Conservation (phyloP, 768 basidiomycete genomes). For the Termitomyces sp. region DNA sequence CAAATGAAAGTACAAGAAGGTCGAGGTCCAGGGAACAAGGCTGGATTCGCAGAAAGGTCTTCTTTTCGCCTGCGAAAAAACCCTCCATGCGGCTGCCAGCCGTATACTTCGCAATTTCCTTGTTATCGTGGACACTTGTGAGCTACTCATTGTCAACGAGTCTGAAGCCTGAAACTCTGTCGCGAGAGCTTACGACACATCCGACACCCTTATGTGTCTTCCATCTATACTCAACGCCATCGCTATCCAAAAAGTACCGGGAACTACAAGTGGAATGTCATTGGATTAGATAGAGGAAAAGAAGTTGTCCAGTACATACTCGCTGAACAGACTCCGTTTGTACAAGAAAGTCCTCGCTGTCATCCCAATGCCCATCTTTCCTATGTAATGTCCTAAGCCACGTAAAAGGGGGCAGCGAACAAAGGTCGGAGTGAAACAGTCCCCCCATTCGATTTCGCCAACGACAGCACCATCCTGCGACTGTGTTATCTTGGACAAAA, state of each 20-base stretch:
- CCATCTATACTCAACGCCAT: slow-evolving; percentile 46
- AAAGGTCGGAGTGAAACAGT: slow-evolving; percentile 34
- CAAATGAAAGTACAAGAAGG: slow-evolving; percentile 46
- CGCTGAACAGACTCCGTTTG: slow-evolving; percentile 33
- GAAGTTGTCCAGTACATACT: slow-evolving; percentile 23
- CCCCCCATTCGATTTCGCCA: slow-evolving; percentile 45
- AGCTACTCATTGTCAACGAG: slow-evolving; percentile 23
- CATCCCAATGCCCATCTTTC: slow-evolving; percentile 23
- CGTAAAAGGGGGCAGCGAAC: slow-evolving; percentile 34
- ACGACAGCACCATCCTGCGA: slow-evolving; percentile 35
- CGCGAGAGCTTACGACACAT: slow-evolving; percentile 28
- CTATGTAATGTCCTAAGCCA: slow-evolving; percentile 20
- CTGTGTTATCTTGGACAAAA: slow-evolving; percentile 35
- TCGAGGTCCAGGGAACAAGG: slow-evolving; percentile 46
- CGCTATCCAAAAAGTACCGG: slow-evolving; percentile 45
- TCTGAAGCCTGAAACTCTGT: not conserved
- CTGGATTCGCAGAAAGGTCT: slow-evolving; percentile 38
- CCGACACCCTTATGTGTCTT: slow-evolving; percentile 33
- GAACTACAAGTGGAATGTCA: slow-evolving; percentile 23
- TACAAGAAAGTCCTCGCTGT: slow-evolving; percentile 36
- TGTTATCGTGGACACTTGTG: slow-evolving; percentile 27
- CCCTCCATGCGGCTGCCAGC: slow-evolving; percentile 32
- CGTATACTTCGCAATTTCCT: slow-evolving; percentile 37
- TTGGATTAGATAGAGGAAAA: not conserved
- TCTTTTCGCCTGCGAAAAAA: slow-evolving; percentile 41